These are phyloP conservation scores for Vaccinium macrocarpon DNA, from an alignment of 148 eudicot genomes.

Conservation along the genomic window DNA sequence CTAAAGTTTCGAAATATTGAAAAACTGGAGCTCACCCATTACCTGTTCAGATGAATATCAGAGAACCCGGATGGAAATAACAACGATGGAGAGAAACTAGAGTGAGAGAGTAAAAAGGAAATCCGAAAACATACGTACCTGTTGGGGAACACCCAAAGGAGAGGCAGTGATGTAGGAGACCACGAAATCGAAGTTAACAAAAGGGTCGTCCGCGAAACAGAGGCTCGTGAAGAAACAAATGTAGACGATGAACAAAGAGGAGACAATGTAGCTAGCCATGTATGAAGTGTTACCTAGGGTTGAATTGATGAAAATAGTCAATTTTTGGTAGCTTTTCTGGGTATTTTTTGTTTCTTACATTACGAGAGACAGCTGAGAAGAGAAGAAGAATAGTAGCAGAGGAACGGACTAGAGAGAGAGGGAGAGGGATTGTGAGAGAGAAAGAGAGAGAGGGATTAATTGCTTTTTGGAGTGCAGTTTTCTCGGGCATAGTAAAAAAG, in stretches of 20 bases:
- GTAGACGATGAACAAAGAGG: constrained; percentile 16
- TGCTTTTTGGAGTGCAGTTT: neutral
- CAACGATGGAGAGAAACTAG: neutral
- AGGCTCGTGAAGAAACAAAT: constrained; percentile 44
- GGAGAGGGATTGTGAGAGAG: neutral
- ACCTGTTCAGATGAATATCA: constrained; percentile 9
- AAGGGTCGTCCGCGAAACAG: constrained; percentile 74
- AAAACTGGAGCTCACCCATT: constrained; percentile 33
- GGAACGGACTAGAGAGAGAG: neutral
- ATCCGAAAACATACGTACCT: constrained; percentile 34
- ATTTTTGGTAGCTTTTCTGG: neutral
- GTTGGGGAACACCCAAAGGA: constrained; percentile 69
- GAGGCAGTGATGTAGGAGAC: constrained; percentile 94
- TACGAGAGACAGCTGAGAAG: neutral
- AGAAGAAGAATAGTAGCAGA: neutral
- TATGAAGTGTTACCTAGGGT: neutral
- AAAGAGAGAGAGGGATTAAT: neutral
- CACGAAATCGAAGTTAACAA: constrained; percentile 54
- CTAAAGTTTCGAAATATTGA: constrained; percentile 21
- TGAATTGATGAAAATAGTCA: neutral
- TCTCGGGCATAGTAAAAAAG: neutral
- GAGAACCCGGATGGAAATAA: constrained; percentile 21
- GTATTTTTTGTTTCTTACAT: constrained; percentile 7
- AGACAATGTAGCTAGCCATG: constrained; percentile 16
- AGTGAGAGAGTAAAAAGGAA: neutral